Base-by-base conservation (phyloP, 2,329 filamentous ascomycete species). In the Xylaria sp. region DNA sequence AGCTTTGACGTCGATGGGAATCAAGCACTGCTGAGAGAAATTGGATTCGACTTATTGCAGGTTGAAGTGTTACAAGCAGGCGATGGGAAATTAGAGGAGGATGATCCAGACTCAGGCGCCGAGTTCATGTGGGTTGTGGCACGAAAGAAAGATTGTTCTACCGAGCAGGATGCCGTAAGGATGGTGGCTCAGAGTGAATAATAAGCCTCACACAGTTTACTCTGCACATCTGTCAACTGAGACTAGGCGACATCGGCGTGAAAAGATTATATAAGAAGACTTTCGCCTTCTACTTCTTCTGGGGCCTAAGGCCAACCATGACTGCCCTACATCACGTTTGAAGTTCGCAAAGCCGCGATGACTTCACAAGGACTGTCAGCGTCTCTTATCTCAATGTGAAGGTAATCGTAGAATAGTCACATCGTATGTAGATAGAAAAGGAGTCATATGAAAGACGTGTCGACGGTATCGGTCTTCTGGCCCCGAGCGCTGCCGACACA, bases 111-210 rank as follows among this genome's bases (percentile, higher is more conserved):
- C 41, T 60, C 48, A 34, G 57, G 41, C 41, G 57, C 57, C 41
- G 57, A 60, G 44, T 60, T 60, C 34, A 60, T 60, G 57, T 60
- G 57, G 57, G 57, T 60, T 23, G 41, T 60, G 41, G 57, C 57
- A 50, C 57, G 57, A 60, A 60, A 60, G 41, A 48, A 46, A 20
- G 41, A 50, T 34, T 60, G 41, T 60, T 28, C 57, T 60, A 46
- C 37, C 20, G 39, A 18, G 55, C 37, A 23, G 55, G 28, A 58
- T 46, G 55, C 20, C 13, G n/a, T 9, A 41, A 58, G n/a, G 37
- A 18, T 46, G 23, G 20, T 44, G 12, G 23, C 18, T 20, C 37
- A 20, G n/a, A n/a, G 37, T 20, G n/a, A 28, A 28, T 28, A 58
- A 58, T 58, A 58, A n/a, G 23, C 12, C 39, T 28, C 25, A 32